These are phyloP conservation scores for Berberis thunbergii DNA, from an alignment of 164 flowering plant genomes.

Conservation along the genomic window DNA sequence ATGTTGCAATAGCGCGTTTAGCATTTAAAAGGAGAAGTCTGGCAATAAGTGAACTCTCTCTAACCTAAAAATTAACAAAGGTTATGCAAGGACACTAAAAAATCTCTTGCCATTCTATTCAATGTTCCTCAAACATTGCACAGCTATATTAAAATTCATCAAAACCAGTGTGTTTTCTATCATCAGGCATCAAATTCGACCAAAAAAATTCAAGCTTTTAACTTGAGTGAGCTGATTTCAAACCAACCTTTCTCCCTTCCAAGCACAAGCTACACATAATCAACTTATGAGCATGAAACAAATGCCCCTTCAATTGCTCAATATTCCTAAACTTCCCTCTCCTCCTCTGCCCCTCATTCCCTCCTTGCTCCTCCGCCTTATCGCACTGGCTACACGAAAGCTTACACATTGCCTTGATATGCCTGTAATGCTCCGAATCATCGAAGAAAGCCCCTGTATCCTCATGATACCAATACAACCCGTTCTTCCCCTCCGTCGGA, in stretches of 20 bases:
- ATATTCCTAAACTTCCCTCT: constrained; percentile 49
- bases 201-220: too few relatives aligned
- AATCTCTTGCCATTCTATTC: too few relatives aligned
- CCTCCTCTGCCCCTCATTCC: constrained; percentile 42
- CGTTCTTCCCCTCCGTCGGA: constrained; percentile 58
- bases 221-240: not conserved
- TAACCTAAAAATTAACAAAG: too few relatives aligned
- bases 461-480: constrained; percentile 84
- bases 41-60: too few relatives aligned
- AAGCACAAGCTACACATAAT: constrained; percentile 81
- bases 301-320: constrained; percentile 79
- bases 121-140: too few relatives aligned
- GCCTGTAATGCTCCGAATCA: constrained; percentile 81
- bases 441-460: constrained; percentile 79
- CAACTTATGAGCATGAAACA: constrained; percentile 60
- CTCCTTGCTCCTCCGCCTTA: constrained; percentile 41
- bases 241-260: constrained; percentile 78
- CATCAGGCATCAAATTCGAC: too few relatives aligned
- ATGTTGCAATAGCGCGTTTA: too few relatives aligned
- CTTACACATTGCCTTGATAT: constrained; percentile 93
- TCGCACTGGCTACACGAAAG: constrained; percentile 87
- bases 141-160: too few relatives aligned
- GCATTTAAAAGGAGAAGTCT: too few relatives aligned
- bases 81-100: too few relatives aligned
- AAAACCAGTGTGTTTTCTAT: too few relatives aligned